Evolutionary conservation across 164 flowering plant species (phyloP).

Genomic region (grape (Vitis vinifera)): ASM3070453v1 NC_081816.1:5232501-5233000

Average conservation of each 20-base stretch:
- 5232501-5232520: constrained; percentile 95
- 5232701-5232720: constrained; percentile 46
- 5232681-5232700: constrained; percentile 55
- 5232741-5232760: constrained; percentile 42
- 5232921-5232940: no score
- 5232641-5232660: constrained; percentile 54
- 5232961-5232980: no score
- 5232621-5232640: background rate
- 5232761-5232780: constrained; percentile 19
- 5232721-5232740: constrained; percentile 46
- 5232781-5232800: background rate
- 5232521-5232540: constrained; percentile 91
- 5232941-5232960: no score
- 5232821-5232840: constrained; percentile 11
- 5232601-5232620: background rate
- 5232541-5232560: constrained; percentile 52
- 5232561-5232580: background rate
- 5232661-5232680: constrained; percentile 77
- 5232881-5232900: no score
- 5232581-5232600: background rate
- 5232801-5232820: constrained; percentile 8
- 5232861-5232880: no score
- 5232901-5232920: no score
- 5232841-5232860: background rate
- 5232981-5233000: no score